Evolutionary conservation across 768 basidiomycete species (phyloP), one percentile per base, ranked within the genome.

Genomic region (Hygrophoropsis aurantiaca): DNA sequence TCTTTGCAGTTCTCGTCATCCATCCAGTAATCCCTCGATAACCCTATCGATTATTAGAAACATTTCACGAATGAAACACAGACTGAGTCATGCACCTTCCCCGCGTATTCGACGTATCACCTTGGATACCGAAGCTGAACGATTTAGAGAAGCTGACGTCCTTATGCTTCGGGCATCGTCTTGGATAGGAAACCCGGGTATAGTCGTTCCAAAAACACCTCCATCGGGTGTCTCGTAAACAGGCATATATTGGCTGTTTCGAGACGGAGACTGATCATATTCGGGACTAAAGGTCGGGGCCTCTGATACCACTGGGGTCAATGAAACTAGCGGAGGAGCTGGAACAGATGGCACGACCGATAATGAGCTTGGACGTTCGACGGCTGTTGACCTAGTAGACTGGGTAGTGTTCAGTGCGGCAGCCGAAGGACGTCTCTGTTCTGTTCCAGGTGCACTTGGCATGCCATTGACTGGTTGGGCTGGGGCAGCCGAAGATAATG

Each of bases 21-120:
- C 94, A 98, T 97, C 97, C 97, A 99, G 61, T 97, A 97, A 59
- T 97, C 91, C 53, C 85, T 82, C 19, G 90, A 91, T 16, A 95
- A 61, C n/a, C 90, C 90, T 91, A 42, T 26, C 11, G 9, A 34
- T 9, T 4, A 46, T 55, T 27, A 53, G 54, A 40, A 41, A 42
- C 16, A 43, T 46, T 23, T 30, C 34, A 36, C 23, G 8, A 38
- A 38, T 27, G 38, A 27, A 39, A 46, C 41, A 24, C 27, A 13
- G 4, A 11, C 46, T 38, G 46, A 30, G 46, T 40, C 26, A 59
- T 64, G 51, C 56, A 78, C 94, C 93, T 79, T 95, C 93, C 35
- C 94, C 94, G 46, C 94, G 77, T 58, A 97, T 83, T 51, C 90
- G 74, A 57, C 94, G 75, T 52, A 97, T 94, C 25, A 93, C 90